Conservation (phyloP, 1,139 yeast genomes). For the Kodamaea ohmeri region DNA sequence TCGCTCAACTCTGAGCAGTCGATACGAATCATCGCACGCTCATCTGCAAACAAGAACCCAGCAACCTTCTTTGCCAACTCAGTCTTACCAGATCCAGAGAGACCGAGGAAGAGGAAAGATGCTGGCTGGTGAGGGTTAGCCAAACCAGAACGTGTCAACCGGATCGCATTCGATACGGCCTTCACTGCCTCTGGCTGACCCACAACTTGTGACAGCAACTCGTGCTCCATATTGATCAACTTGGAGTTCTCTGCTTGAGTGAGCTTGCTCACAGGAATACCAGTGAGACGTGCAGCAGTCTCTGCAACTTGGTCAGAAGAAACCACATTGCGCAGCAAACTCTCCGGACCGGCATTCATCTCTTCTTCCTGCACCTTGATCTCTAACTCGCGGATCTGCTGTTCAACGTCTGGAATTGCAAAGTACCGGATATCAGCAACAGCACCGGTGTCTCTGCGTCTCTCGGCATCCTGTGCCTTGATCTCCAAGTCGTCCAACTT, state of each 20-base stretch:
- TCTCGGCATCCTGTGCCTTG: slow-evolving; percentile 94
- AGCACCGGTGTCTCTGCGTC: slow-evolving; percentile 90
- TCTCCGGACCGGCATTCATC: slow-evolving; percentile 52
- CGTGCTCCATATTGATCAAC: slow-evolving; percentile 91
- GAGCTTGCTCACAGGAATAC: slow-evolving; percentile 96
- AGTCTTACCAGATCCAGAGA: slow-evolving; percentile 98
- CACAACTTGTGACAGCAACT: slow-evolving; percentile 76
- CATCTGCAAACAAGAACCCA: slow-evolving; percentile 92
- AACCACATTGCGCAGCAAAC: slow-evolving; percentile 82
- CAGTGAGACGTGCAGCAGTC: slow-evolving; percentile 95
- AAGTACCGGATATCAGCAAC: slow-evolving; percentile 96
- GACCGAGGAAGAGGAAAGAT: slow-evolving; percentile 89
- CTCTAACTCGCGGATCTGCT: slow-evolving; percentile 75
- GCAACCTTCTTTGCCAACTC: slow-evolving; percentile 96
- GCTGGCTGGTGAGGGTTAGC: slow-evolving; percentile 97
- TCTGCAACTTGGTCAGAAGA: slow-evolving; percentile 93
- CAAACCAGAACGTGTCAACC: slow-evolving; percentile 92
- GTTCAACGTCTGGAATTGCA: slow-evolving; percentile 90
- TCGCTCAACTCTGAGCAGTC: slow-evolving; percentile 97
- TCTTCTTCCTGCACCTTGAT: slow-evolving; percentile 69
- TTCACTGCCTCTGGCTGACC: slow-evolving; percentile 96
- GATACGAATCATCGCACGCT: slow-evolving; percentile 92
- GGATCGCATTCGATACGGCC: slow-evolving; percentile 92
- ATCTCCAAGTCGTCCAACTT: slow-evolving; percentile 88
- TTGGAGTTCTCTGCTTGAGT: slow-evolving; percentile 94